Conservation (phyloP, 441 rosid genomes). For the Pelargonium australe region DNA sequence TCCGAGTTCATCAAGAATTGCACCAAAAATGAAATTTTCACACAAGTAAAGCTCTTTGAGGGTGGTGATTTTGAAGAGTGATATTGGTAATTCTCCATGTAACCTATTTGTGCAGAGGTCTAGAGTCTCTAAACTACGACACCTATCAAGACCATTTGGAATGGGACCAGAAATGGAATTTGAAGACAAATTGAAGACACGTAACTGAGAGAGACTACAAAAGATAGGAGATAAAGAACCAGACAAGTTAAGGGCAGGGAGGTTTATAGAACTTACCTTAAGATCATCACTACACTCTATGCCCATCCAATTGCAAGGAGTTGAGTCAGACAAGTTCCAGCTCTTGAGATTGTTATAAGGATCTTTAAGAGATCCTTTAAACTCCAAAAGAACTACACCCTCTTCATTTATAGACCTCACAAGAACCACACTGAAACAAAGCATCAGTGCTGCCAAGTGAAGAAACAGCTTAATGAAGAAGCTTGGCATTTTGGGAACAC, state of each 20-base stretch:
- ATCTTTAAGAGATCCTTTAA: constrained; percentile 39
- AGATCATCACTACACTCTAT: constrained; percentile 29
- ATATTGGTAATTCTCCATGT: constrained; percentile 42
- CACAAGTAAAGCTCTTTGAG: constrained; percentile 44
- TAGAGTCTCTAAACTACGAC: constrained; percentile 39
- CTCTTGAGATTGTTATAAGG: constrained; percentile 30
- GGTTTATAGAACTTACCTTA: constrained; percentile 37
- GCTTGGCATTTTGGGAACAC: constrained; percentile 8
- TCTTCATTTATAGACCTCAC: constrained; percentile 23
- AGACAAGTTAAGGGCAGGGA: constrained; percentile 36
- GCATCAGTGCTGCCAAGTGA: constrained; percentile 14
- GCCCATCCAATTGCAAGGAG: constrained; percentile 52
- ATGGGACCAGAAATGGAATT: constrained; percentile 46
- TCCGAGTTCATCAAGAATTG: constrained; percentile 72
- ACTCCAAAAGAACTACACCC: constrained; percentile 34
- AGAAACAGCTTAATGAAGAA: not conserved
- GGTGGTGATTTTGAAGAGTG: constrained; percentile 32
- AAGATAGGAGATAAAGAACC: constrained; percentile 44
- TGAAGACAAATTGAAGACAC: constrained; percentile 37
- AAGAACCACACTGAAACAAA: constrained; percentile 12
- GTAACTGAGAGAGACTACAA: constrained; percentile 35
- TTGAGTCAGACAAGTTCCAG: constrained; percentile 39
- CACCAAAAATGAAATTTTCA: constrained; percentile 60
- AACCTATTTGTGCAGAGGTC: constrained; percentile 52
- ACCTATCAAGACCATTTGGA: constrained; percentile 31